Evolutionary conservation across 441 rosid species (phyloP), one percentile per base, ranked within the genome.

Genomic region (Manihot esculenta): DNA sequence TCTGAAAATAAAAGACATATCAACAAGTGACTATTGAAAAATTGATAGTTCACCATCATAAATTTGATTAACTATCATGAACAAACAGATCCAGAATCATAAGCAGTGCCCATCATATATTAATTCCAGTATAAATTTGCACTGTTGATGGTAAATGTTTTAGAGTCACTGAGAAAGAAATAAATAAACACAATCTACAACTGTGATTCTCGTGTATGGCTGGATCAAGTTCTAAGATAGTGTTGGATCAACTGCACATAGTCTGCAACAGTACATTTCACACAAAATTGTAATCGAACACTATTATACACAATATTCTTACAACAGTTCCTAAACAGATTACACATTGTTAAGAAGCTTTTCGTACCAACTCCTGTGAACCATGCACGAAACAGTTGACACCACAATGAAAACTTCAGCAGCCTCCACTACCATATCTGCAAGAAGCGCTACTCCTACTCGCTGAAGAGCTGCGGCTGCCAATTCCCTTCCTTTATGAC

Each of bases 341-440:
- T 17, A 56, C 66, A 73, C 38, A 49, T 33, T n/a, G 30, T 51
- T 53, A 11, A 80, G 70, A 69, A 92, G 78, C 49, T 79, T 67
- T 53, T 72, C 54, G 53, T 87, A 87, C 97, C 97, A 90, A 42
- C 80, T 86, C 62, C 84, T 83, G 55, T 92, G 97, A 70, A 88
- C 85, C 44, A 65, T 63, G 44, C 78, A 74, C 0, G 97, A 87
- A 53, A 92, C 85, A 13, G 83, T 73, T 35, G 91, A 91, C 42
- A 82, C 84, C 30, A 81, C 81, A 51, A 82, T 80, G 77, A 92
- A 60, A 24, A 75, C 80, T 79, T 88, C 84, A 7, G 84, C 88
- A 1, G 85, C 85, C 78, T 83, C 85, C 71, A 81, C 48, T 65
- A 92, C 91, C 81, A 81, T 86, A 50, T 83, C 79, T 17, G 76